Evolutionary conservation across 2,329 filamentous ascomycete genomes (phyloP).

Genomic region (Penicillium corylophilum): DNA sequence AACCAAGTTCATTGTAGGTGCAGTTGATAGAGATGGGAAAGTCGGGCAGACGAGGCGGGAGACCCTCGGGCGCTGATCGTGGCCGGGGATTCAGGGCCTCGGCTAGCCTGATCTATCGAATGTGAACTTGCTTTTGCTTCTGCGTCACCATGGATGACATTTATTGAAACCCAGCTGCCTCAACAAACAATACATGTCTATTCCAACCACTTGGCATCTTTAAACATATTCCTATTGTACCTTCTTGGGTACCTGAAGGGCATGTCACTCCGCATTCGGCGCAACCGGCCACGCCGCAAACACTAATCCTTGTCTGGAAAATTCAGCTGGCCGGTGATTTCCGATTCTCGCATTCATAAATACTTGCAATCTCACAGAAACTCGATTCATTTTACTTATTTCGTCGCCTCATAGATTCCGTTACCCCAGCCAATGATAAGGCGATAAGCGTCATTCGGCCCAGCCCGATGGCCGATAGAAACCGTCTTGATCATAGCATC

Average conservation of each 20-base stretch:
- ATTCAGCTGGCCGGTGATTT: not conserved
- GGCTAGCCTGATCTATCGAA: slow-evolving; percentile 23
- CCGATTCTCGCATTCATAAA: not conserved
- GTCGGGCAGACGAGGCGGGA: slow-evolving; percentile 12
- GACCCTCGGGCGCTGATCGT: slow-evolving; percentile 20
- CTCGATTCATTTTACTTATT: not conserved
- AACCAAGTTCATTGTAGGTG: slow-evolving; percentile 2
- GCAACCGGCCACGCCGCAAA: slow-evolving; percentile 5
- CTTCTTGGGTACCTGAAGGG: not conserved
- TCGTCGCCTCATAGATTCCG: not conserved
- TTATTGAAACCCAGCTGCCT: not conserved
- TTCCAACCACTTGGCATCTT: not conserved
- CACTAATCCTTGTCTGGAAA: not conserved
- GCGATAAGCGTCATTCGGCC: slow-evolving; percentile 23
- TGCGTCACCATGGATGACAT: not conserved
- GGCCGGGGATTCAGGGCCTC: slow-evolving; percentile 26
- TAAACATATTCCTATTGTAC: not conserved
- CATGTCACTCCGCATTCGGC: slow-evolving; percentile 14
- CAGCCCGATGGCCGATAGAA: slow-evolving; percentile 24
- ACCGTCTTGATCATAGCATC: slow-evolving; percentile 19
- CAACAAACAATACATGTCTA: not conserved
- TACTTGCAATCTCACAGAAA: not conserved
- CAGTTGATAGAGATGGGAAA: slow-evolving; percentile 5
- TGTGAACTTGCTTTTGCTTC: not conserved
- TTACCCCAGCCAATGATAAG: slow-evolving; percentile 19